Conservation (phyloP, 805 yeast genomes). For the Suhomyces sp. region DNA sequence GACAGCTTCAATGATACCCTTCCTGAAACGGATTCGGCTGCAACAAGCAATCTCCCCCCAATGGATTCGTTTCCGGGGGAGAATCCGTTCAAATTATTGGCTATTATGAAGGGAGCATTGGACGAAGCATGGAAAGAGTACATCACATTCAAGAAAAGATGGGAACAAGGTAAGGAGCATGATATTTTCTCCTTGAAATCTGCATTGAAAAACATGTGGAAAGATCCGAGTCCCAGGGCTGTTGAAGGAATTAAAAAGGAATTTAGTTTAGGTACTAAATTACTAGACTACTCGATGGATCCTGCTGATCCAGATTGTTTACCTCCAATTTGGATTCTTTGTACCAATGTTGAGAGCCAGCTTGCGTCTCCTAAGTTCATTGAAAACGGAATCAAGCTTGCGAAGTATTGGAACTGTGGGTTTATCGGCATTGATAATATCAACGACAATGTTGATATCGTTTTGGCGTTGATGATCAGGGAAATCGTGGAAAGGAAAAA, state of each 20-base stretch:
- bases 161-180: conserved; percentile 66
- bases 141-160: conserved; percentile 49
- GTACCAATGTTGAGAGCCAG: conserved; percentile 59
- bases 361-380: conserved; percentile 61
- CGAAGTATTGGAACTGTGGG: conserved; percentile 62
- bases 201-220: conserved; percentile 60
- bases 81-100: conserved; percentile 35
- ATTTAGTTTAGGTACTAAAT: conserved; percentile 29
- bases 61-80: conserved; percentile 16
- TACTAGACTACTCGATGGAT: conserved; percentile 28
- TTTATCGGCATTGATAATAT: conserved; percentile 62
- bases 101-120: conserved; percentile 54
- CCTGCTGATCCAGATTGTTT: conserved; percentile 37
- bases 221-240: conserved; percentile 30
- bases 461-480: conserved; percentile 55
- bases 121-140: conserved; percentile 76
- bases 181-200: conserved; percentile 63
- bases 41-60: conserved; percentile 7
- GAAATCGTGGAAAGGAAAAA: conserved; percentile 53
- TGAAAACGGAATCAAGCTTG: conserved; percentile 56
- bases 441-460: conserved; percentile 54
- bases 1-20: conserved; percentile 18
- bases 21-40: not conserved
- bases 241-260: conserved; percentile 22
- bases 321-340: conserved; percentile 69